Evolutionary conservation across 2,329 filamentous ascomycete genomes (phyloP).

Genomic region (Lasiodiplodia sp.): DNA sequence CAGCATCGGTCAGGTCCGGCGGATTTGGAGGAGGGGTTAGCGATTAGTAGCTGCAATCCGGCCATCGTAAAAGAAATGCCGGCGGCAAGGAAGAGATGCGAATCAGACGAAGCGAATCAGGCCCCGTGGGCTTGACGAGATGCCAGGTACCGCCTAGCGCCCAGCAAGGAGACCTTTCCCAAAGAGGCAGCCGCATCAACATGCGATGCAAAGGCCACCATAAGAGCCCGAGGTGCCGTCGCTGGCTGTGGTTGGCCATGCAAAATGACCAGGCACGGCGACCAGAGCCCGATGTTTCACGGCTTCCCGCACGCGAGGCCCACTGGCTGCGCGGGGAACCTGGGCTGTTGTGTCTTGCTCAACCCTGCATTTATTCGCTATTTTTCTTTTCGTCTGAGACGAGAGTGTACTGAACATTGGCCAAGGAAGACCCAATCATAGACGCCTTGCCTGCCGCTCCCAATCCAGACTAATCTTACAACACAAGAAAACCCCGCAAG

Average conservation of each 20-base stretch:
- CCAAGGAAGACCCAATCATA: conserved; percentile 4
- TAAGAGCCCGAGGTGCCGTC: not conserved
- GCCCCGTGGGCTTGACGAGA: conserved; percentile 1
- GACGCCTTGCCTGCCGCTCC: conserved; percentile 24
- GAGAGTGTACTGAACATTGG: conserved; percentile 7
- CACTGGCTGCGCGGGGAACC: conserved; percentile 2
- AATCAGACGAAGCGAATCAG: conserved; percentile 5
- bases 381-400: conserved; percentile 13
- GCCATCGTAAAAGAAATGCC: not conserved
- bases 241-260: not conserved
- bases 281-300: conserved; percentile 16
- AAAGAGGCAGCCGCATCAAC: conserved; percentile 17
- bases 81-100: conserved; percentile 9
- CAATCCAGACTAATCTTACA: conserved; percentile 21
- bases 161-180: conserved; percentile 11
- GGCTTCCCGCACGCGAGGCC: not conserved
- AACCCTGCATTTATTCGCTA: not conserved
- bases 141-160: conserved; percentile 26
- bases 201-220: conserved; percentile 3
- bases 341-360: not conserved
- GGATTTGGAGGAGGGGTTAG: not conserved
- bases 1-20: conserved; percentile 23
- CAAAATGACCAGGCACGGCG: conserved; percentile 5
- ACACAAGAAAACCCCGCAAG: conserved; percentile 7
- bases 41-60: conserved; percentile 4